Percentiles rank a stretch among this genome's conserved stretches.
These are phyloP conservation scores for Cryptosporidium baileyi DNA, from an alignment of 169 alveolate genomes.

Conservation along the genomic window DNA sequence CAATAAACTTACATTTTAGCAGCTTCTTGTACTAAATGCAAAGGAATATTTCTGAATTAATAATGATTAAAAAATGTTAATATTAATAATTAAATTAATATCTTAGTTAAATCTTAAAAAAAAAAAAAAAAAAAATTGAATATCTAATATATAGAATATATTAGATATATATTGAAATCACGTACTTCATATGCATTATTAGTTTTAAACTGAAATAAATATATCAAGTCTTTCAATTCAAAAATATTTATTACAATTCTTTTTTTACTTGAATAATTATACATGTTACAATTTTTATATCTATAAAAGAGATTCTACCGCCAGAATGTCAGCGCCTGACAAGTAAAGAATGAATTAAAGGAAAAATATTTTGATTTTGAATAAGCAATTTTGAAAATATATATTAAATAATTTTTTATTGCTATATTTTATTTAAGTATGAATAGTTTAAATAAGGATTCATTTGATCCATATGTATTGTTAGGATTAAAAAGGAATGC, in stretches of 20 bases:
- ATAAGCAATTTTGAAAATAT: neutral
- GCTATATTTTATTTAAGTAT: neutral
- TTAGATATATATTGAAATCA: too few relatives aligned
- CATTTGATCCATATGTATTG: constrained; percentile 15
- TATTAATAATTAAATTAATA: too few relatives aligned
- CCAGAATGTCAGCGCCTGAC: constrained; percentile 6
- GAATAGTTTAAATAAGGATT: neutral
- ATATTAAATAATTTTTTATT: too few relatives aligned
- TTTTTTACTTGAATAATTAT: neutral
- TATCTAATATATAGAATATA: too few relatives aligned
- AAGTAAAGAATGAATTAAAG: too few relatives aligned
- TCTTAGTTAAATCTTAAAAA: too few relatives aligned
- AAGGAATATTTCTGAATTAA: constrained; percentile 13
- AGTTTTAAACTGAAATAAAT: too few relatives aligned
- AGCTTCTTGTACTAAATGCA: constrained; percentile 37
- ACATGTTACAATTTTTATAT: neutral
- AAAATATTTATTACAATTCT: too few relatives aligned
- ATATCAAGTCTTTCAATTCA: too few relatives aligned
- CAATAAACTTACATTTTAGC: constrained; percentile 41
- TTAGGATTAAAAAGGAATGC: constrained; percentile 45
- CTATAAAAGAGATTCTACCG: neutral
- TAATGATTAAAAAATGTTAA: too few relatives aligned
- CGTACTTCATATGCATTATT: too few relatives aligned
- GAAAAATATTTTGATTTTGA: neutral
- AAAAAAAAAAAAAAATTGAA: too few relatives aligned